A percentile compares a stretch with the other conserved stretches of the same genome.
Evolutionary conservation across 2,329 filamentous ascomycete species (phyloP).

Genomic region (Epichloe bromicola): DNA sequence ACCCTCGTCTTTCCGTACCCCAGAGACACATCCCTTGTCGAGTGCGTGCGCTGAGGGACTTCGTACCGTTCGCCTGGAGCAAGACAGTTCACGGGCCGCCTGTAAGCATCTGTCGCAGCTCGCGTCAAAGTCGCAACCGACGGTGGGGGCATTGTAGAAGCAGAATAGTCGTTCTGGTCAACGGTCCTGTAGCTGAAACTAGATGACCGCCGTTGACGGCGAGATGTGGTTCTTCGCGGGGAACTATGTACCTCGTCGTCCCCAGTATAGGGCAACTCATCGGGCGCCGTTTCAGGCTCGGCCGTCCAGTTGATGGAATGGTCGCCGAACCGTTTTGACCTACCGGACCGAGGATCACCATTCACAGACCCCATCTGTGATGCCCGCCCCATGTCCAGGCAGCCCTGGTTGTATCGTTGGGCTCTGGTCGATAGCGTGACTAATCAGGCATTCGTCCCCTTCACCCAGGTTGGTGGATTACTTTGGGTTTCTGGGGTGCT

Average conservation of each 20-base stretch:
- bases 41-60: conserved; percentile 3
- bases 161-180: conserved; percentile 14
- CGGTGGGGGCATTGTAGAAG: conserved; percentile 15
- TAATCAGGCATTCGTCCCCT: not conserved
- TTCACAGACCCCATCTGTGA: conserved; percentile 18
- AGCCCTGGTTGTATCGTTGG: conserved; percentile 14
- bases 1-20: conserved; percentile 2
- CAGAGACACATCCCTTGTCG: conserved; percentile 10
- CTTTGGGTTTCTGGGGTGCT: conserved; percentile 1
- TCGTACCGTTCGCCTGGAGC: conserved; percentile 12
- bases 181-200: conserved; percentile 11
- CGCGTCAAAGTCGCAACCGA: conserved; percentile 10
- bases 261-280: conserved; percentile 17
- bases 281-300: conserved; percentile 9
- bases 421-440: conserved; percentile 9
- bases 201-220: conserved; percentile 9
- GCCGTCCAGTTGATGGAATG: conserved; percentile 8
- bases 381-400: conserved; percentile 18
- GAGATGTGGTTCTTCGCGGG: conserved; percentile 16
- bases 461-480: conserved; percentile 2
- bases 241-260: conserved; percentile 19
- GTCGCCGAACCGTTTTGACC: conserved; percentile 14
- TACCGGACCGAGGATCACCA: conserved; percentile 15
- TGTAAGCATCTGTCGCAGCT: conserved; percentile 18
- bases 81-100: conserved; percentile 16